Conservation (phyloP, 768 basidiomycete species). For the Leccinum uliginosum region DNA sequence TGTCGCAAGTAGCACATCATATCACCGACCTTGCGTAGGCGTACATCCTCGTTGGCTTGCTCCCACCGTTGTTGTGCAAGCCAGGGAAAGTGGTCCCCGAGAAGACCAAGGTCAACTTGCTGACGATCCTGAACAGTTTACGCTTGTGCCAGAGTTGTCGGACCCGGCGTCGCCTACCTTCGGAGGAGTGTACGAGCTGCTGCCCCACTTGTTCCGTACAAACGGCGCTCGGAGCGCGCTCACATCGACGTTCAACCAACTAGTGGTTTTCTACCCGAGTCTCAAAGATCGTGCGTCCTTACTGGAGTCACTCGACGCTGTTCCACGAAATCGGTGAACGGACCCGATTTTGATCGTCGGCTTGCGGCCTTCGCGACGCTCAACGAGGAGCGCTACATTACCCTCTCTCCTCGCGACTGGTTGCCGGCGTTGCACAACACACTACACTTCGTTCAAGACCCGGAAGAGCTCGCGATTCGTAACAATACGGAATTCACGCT, state of each 20-base stretch:
- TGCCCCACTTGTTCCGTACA: constrained; percentile 74
- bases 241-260: constrained; percentile 55
- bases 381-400: constrained; percentile 59
- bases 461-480: constrained; percentile 81
- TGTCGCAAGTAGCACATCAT: constrained; percentile 76
- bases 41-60: constrained; percentile 61
- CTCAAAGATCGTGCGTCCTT: constrained; percentile 50
- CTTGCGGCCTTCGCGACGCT: constrained; percentile 68
- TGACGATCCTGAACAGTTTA: constrained; percentile 65
- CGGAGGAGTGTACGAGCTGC: constrained; percentile 52
- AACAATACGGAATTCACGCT: constrained; percentile 74
- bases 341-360: constrained; percentile 89
- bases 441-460: constrained; percentile 84
- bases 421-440: constrained; percentile 78
- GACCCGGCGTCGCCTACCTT: constrained; percentile 42
- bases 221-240: constrained; percentile 69
- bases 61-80: constrained; percentile 76
- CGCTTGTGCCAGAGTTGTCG: constrained; percentile 59
- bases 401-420: constrained; percentile 63
- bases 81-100: constrained; percentile 76
- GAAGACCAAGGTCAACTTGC: constrained; percentile 77
- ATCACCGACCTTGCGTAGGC: constrained; percentile 70
- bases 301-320: constrained; percentile 79
- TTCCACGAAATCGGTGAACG: constrained; percentile 75
- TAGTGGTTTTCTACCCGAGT: constrained; percentile 38